phyloP scores from a whole-genome alignment of 2,329 filamentous ascomycete genomes.

The Hypoxylon sp. region DNA sequence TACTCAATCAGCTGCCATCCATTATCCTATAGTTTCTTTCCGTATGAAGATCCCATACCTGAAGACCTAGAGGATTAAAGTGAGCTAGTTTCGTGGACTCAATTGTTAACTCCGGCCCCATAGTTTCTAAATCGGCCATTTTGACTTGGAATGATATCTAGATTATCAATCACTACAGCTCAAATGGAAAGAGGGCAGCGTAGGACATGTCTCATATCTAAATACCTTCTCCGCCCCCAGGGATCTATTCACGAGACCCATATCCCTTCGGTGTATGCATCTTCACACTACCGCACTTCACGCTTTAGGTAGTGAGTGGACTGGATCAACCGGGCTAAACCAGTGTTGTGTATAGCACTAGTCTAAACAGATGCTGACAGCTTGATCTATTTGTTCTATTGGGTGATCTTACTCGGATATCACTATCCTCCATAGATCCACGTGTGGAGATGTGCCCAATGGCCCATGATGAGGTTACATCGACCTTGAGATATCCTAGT shows the following conservation, averaged over 20 bases:
- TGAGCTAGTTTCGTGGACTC: constrained; percentile 18
- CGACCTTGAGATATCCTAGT: not conserved
- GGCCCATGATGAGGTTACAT: not conserved
- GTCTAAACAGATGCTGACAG: not conserved
- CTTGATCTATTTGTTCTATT: not conserved
- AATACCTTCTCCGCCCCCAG: not conserved
- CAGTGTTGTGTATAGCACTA: not conserved
- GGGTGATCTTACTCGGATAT: not conserved
- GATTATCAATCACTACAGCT: not conserved
- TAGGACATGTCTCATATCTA: constrained; percentile 1
- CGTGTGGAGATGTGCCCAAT: not conserved
- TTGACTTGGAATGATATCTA: not conserved
- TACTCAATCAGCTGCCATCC: not conserved
- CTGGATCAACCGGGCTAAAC: not conserved
- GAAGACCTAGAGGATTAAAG: constrained; percentile 22
- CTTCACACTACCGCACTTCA: not conserved
- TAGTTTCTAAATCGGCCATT: not conserved
- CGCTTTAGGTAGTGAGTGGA: not conserved
- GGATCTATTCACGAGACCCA: not conserved
- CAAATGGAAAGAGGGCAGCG: not conserved
- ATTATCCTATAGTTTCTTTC: not conserved
- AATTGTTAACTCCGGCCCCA: constrained; percentile 18
- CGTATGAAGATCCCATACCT: constrained; percentile 10
- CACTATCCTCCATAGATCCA: not conserved
- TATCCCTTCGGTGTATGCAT: not conserved